Conservation (phyloP, 2,329 filamentous ascomycete species). For the Rutstroemia sp. region DNA sequence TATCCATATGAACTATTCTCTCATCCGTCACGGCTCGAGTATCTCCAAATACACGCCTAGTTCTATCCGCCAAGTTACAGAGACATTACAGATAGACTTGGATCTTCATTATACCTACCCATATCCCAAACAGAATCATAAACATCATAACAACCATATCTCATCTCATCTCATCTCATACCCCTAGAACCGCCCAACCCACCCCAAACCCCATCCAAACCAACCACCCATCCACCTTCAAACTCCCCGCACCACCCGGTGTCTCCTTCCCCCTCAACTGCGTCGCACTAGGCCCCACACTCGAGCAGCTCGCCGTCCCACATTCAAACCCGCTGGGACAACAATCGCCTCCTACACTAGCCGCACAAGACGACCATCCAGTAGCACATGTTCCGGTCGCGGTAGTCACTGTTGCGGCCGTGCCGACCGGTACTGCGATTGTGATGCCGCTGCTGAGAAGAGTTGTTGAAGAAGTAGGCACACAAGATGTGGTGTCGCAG, state of each 20-base stretch:
- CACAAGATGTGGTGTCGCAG: slow-evolving; percentile 76
- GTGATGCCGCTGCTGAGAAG: slow-evolving; percentile 63
- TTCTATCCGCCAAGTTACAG: too few relatives aligned
- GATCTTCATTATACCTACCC: not conserved
- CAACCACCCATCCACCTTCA: not conserved
- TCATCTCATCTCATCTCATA: too few relatives aligned
- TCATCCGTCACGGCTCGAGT: too few relatives aligned
- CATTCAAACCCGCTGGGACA: slow-evolving; percentile 74
- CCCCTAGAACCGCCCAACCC: not conserved
- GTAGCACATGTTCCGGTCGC: slow-evolving; percentile 52
- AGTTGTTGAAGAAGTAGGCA: slow-evolving; percentile 51
- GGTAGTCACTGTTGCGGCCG: slow-evolving; percentile 35
- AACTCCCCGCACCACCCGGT: slow-evolving; percentile 9
- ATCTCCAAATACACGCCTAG: too few relatives aligned
- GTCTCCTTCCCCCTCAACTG: slow-evolving; percentile 25
- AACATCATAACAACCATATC: too few relatives aligned
- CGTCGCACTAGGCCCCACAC: slow-evolving; percentile 43
- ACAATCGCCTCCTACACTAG: slow-evolving; percentile 65
- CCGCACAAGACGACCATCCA: slow-evolving; percentile 72
- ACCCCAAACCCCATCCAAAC: not conserved
- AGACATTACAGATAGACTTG: too few relatives aligned
- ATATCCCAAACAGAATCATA: not conserved
- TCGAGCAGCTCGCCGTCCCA: slow-evolving; percentile 64
- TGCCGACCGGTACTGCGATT: slow-evolving; percentile 55
- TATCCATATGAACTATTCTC: too few relatives aligned